Conservation (phyloP, 106 monocot genomes). For the Apostasia ramifera region DNA sequence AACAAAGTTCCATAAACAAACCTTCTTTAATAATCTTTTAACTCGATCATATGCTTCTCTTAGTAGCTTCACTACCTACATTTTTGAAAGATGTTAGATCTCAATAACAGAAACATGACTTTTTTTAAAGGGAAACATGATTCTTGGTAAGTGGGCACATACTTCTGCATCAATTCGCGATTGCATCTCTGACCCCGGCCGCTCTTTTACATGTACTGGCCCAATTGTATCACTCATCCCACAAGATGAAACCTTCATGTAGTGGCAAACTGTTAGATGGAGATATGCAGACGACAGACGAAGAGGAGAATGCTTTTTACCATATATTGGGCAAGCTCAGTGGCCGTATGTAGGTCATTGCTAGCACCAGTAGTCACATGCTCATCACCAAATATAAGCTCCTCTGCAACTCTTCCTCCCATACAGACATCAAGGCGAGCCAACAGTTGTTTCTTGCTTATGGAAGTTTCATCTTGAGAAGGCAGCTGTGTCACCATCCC, state of each 20-base stretch:
- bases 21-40: conserved; percentile 73
- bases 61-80: conserved; percentile 84
- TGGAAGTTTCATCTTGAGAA: conserved; percentile 87
- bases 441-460: conserved; percentile 86
- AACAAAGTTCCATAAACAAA: conserved; percentile 16
- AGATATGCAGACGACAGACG: neutral
- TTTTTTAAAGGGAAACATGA: too few species aligned
- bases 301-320: conserved; percentile 22
- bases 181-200: conserved; percentile 91
- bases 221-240: conserved; percentile 96
- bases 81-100: neutral
- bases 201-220: conserved; percentile 80
- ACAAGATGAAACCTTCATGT: conserved; percentile 78
- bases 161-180: conserved; percentile 98
- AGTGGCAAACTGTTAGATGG: neutral
- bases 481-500: conserved; percentile 99
- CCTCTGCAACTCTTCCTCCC: conserved; percentile 99
- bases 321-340: conserved; percentile 95
- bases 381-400: conserved; percentile 90
- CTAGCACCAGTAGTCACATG: conserved; percentile 86
- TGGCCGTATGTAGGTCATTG: conserved; percentile 79
- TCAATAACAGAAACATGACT: too few species aligned
- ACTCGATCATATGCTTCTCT: conserved; percentile 96
- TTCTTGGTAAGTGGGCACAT: conserved; percentile 1
- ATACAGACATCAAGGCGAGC: conserved; percentile 98